These are phyloP conservation scores for Pyracantha coccinea DNA, from an alignment of 331 rosid species.

Conservation along the genomic window DNA sequence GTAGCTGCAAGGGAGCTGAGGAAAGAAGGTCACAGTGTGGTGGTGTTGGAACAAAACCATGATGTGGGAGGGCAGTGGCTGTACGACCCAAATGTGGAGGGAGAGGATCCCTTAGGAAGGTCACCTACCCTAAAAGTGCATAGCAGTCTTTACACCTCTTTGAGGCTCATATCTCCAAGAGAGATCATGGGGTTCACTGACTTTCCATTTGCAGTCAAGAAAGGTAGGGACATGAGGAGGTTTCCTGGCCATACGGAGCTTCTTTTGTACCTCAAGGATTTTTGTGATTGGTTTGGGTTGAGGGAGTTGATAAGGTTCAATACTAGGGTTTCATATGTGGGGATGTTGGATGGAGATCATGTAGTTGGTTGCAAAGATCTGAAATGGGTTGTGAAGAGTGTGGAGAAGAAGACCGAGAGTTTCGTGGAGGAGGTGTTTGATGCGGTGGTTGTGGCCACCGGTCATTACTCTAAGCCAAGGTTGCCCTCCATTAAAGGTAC, in stretches of 20 bases:
- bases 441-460: constrained; percentile 88
- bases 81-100: constrained; percentile 56
- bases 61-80: constrained; percentile 97
- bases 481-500: constrained; percentile 70
- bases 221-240: constrained; percentile 79
- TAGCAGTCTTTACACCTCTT: constrained; percentile 64
- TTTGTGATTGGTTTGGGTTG: constrained; percentile 58
- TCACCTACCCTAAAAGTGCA: constrained; percentile 36
- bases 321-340: constrained; percentile 68
- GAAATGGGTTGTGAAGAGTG: constrained; percentile 71
- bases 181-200: constrained; percentile 89
- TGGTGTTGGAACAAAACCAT: constrained; percentile 67
- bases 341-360: constrained; percentile 49
- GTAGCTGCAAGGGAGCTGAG: constrained; percentile 81
- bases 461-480: constrained; percentile 83
- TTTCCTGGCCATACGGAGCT: constrained; percentile 78
- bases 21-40: constrained; percentile 67
- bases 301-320: constrained; percentile 70
- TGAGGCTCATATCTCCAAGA: constrained; percentile 66
- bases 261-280: constrained; percentile 55
- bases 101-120: constrained; percentile 60
- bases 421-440: constrained; percentile 65
- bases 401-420: constrained; percentile 23
- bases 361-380: constrained; percentile 34
- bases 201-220: constrained; percentile 63